These are phyloP conservation scores for Aspergillus campestris DNA, from an alignment of 495 filamentous ascomycete genomes.

Conservation along the genomic window DNA sequence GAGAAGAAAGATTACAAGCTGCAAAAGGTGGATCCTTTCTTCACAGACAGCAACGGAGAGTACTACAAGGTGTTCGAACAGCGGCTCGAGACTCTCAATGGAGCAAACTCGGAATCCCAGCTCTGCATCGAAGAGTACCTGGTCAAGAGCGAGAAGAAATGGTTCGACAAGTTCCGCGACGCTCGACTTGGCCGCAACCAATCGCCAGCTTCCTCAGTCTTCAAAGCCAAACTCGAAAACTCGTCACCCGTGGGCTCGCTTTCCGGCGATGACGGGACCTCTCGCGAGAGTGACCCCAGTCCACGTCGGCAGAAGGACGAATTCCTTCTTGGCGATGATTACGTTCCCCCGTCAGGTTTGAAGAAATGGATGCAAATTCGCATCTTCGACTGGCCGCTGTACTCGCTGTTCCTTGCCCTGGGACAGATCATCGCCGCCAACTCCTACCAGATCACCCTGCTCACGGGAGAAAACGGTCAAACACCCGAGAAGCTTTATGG, in stretches of 20 bases:
- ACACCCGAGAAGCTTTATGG: slow-evolving; percentile 56
- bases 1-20: slow-evolving; percentile 56
- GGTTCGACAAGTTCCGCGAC: slow-evolving; percentile 55
- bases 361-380: slow-evolving; percentile 45
- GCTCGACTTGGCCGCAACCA: slow-evolving; percentile 45
- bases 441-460: slow-evolving; percentile 64
- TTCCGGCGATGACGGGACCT: slow-evolving; percentile 29
- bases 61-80: slow-evolving; percentile 54
- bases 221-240: slow-evolving; percentile 22
- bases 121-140: slow-evolving; percentile 63
- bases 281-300: slow-evolving; percentile 29
- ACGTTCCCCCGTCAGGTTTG: slow-evolving; percentile 57
- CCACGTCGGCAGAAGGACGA: slow-evolving; percentile 32
- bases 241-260: slow-evolving; percentile 29
- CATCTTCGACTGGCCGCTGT: slow-evolving; percentile 60
- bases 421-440: slow-evolving; percentile 65
- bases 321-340: slow-evolving; percentile 56
- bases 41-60: slow-evolving; percentile 58
- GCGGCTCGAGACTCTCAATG: slow-evolving; percentile 49
- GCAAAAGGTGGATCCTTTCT: slow-evolving; percentile 63
- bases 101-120: slow-evolving; percentile 46
- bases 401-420: slow-evolving; percentile 57
- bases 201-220: slow-evolving; percentile 37
- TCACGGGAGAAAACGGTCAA: slow-evolving; percentile 56
- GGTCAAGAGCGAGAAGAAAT: slow-evolving; percentile 61